Evolutionary conservation across 2,329 filamentous ascomycete species (phyloP), one percentile per base, ranked within the genome.

Genomic region (Drechslerella stenobrocha): DNA sequence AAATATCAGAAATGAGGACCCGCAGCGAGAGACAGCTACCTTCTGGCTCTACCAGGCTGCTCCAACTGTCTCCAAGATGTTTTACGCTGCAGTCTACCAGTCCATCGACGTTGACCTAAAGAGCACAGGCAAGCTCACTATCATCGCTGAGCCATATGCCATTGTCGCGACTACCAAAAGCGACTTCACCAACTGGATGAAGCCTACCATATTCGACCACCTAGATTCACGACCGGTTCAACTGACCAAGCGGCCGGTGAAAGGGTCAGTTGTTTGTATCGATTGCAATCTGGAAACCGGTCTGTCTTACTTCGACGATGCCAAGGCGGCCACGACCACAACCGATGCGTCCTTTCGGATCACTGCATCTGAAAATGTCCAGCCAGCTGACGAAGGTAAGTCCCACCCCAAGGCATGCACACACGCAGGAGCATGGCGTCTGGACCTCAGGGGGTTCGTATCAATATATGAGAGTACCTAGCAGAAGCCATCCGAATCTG

Each of bases 321-420:
- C 30, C n/a, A 34, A 11, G 20, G 22, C 26, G n/a, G 8, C 23
- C 1, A 58, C 53, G 2, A 58, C 53, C 5, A 58, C 53, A 11
- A 50, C 47, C 26, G 53, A 58, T 24, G 45, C 22, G 24, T 58
- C 53, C 1, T 58, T 58, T 51, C 53, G 53, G 9, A 58, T 58
- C 8, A 42, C 32, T n/a, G 40, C 53, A 11, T 50, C 53, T 11
- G 15, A 35, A 3, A 50, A 58, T 42, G 34, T 50, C 8, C 15
- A n/a, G 4, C 23, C 46, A 30, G 9, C 23, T 5, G 9, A n/a
- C 8, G 32, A 42, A n/a, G 53, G 53, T 58, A 56, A 58, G 46
- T 46, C 28, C 11, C 28, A 30, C 5, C 11, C 28, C 11, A 30
- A 11, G n/a, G n/a, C n/a, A 30, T 5, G 11, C 28, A 30, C 11